Conservation (phyloP, 2,329 filamentous ascomycete genomes). For the Colletotrichum acutatum region DNA sequence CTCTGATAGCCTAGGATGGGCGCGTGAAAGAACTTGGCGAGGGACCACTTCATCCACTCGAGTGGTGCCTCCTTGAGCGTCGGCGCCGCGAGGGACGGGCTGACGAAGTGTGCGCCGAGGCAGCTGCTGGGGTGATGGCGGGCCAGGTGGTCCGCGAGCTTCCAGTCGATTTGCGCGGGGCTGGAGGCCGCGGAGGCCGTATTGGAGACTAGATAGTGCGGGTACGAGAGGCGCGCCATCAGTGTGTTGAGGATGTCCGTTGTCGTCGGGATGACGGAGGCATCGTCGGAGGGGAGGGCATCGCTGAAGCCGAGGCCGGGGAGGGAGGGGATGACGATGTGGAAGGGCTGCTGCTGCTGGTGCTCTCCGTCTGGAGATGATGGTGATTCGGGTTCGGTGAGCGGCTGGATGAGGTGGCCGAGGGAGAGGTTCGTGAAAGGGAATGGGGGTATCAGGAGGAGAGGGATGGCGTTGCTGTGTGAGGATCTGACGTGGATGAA, state of each 20-base stretch:
- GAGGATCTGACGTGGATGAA: slow-evolving; percentile 71
- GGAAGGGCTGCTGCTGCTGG: slow-evolving; percentile 61
- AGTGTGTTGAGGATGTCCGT: slow-evolving; percentile 66
- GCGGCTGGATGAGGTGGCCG: slow-evolving; percentile 62
- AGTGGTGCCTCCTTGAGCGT: slow-evolving; percentile 53
- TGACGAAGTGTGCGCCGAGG: slow-evolving; percentile 69
- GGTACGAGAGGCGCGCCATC: slow-evolving; percentile 71
- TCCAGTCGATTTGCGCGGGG: slow-evolving; percentile 63
- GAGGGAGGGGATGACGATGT: slow-evolving; percentile 74
- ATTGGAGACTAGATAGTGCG: slow-evolving; percentile 67
- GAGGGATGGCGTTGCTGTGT: slow-evolving; percentile 65
- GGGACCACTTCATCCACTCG: slow-evolving; percentile 65
- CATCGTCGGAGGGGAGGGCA: slow-evolving; percentile 61
- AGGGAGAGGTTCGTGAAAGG: slow-evolving; percentile 73
- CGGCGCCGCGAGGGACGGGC: slow-evolving; percentile 64
- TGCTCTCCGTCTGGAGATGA: slow-evolving; percentile 23
- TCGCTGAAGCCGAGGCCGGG: slow-evolving; percentile 77
- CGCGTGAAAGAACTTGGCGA: slow-evolving; percentile 60
- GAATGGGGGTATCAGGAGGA: slow-evolving; percentile 74
- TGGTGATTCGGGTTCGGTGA: slow-evolving; percentile 63
- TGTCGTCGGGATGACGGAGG: slow-evolving; percentile 61
- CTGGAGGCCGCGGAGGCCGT: slow-evolving; percentile 58
- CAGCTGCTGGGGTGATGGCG: slow-evolving; percentile 60
- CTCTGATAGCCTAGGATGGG: slow-evolving; percentile 66
- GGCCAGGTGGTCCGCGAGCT: slow-evolving; percentile 60